Percentiles rank a stretch among this genome's conserved stretches.
These are phyloP conservation scores for Penicillium coffeae DNA, from an alignment of 495 filamentous ascomycete genomes.

Conservation along the genomic window DNA sequence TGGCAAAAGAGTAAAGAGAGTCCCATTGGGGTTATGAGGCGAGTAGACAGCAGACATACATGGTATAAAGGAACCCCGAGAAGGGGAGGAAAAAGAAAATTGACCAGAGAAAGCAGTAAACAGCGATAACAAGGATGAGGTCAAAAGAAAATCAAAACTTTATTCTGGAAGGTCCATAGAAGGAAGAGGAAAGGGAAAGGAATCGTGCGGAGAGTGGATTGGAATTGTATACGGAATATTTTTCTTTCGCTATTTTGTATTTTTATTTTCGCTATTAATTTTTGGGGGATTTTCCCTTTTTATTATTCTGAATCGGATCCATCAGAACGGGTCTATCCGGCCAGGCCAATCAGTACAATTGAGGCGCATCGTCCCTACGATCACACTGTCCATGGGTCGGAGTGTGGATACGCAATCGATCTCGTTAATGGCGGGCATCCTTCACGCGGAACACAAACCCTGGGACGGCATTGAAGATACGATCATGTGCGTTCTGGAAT, in stretches of 20 bases:
- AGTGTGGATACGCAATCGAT: constrained; percentile 25
- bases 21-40: constrained; percentile 22
- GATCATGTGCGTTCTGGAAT: too few relatives aligned
- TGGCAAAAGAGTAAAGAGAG: constrained; percentile 6
- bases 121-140: constrained; percentile 5
- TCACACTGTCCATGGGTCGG: constrained; percentile 20
- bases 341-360: constrained; percentile 20
- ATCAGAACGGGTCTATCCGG: constrained; percentile 33
- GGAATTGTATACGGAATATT: constrained; percentile 23
- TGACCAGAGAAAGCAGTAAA: constrained; percentile 1
- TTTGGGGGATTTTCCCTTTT: too few relatives aligned
- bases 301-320: too few relatives aligned
- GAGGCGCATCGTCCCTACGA: constrained; percentile 16
- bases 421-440: constrained; percentile 7
- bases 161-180: constrained; percentile 28
- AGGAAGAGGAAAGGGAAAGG: constrained; percentile 12
- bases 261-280: constrained; percentile 15
- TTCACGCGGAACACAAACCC: too few relatives aligned
- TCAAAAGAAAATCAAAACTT: constrained; percentile 11
- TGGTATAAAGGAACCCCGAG: constrained; percentile 3
- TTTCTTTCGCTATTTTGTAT: constrained; percentile 16
- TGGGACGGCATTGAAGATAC: too few relatives aligned
- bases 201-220: constrained; percentile 19
- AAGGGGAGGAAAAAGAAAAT: constrained; percentile 4
- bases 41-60: constrained; percentile 31